phyloP scores from a whole-genome alignment of 192 early-diverging fungal genomes.

The Dissophora globulifera region DNA sequence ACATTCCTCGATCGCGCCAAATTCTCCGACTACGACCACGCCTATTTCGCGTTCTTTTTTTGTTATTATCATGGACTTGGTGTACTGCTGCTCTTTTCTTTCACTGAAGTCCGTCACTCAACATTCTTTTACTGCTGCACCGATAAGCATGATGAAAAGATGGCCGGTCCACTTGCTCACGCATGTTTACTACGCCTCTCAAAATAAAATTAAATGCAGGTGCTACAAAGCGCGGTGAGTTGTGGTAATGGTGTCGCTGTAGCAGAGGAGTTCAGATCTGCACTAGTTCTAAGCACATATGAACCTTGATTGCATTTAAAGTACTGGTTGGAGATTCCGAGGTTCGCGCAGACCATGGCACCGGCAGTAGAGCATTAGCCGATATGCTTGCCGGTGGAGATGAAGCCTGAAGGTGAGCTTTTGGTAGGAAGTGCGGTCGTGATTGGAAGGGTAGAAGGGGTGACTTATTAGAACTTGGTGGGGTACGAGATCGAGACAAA shows the following conservation, averaged over 20 bases:
- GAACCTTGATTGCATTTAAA: slow-evolving; percentile 36
- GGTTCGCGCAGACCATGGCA: slow-evolving; percentile 34
- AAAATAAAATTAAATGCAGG: too few species aligned
- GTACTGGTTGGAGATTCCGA: slow-evolving; percentile 27
- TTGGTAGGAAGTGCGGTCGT: background rate
- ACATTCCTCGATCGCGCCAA: too few species aligned
- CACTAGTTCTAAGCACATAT: slow-evolving; percentile 45
- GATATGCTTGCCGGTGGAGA: slow-evolving; percentile 27
- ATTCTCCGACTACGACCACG: too few species aligned
- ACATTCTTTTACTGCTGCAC: too few species aligned
- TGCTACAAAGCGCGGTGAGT: slow-evolving; percentile 52
- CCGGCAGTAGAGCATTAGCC: slow-evolving; percentile 21
- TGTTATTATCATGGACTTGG: too few species aligned
- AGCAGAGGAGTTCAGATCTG: slow-evolving; percentile 30
- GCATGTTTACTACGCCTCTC: too few species aligned
- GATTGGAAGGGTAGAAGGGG: background rate
- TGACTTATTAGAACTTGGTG: slow-evolving; percentile 19
- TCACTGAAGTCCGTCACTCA: too few species aligned
- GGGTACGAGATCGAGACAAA: slow-evolving; percentile 31
- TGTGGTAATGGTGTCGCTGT: slow-evolving; percentile 27
- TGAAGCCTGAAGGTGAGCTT: slow-evolving; percentile 9
- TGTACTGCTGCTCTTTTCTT: too few species aligned
- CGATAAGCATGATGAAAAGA: too few species aligned
- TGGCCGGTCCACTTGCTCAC: too few species aligned
- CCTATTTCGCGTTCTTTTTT: too few species aligned